These are phyloP conservation scores for Rubus parviflorus DNA, from an alignment of 306 rosid genomes.

Conservation along the genomic window DNA sequence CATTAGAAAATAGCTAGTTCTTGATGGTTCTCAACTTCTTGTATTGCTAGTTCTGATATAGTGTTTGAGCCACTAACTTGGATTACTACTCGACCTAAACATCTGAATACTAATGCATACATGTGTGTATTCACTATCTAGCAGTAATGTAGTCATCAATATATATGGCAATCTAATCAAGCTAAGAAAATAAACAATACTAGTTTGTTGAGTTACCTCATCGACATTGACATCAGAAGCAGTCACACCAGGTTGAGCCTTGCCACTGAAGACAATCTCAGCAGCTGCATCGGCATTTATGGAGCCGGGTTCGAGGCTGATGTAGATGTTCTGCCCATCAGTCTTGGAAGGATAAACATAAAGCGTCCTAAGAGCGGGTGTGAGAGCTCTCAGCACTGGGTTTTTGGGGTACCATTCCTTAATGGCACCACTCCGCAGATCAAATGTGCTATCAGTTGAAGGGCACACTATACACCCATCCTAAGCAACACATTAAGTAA, in stretches of 20 bases:
- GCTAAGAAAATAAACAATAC: background rate
- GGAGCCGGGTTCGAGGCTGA: slow-evolving; percentile 49
- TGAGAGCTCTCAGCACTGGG: slow-evolving; percentile 80
- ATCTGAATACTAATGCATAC: background rate
- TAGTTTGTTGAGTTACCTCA: slow-evolving; percentile 48
- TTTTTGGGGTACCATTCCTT: slow-evolving; percentile 96
- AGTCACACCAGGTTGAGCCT: slow-evolving; percentile 88
- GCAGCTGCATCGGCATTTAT: slow-evolving; percentile 55
- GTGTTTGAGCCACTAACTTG: background rate
- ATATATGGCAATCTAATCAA: background rate
- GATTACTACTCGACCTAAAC: background rate
- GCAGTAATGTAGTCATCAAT: background rate
- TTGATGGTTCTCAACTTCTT: background rate
- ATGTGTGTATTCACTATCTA: background rate
- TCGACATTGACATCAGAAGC: slow-evolving; percentile 84
- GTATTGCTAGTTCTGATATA: background rate
- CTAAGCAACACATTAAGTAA: slow-evolving; percentile 25
- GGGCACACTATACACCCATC: slow-evolving; percentile 96
- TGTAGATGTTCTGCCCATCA: slow-evolving; percentile 75
- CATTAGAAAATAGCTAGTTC: background rate
- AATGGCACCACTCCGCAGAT: slow-evolving; percentile 63
- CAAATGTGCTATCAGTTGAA: slow-evolving; percentile 95
- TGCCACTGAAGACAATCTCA: slow-evolving; percentile 85
- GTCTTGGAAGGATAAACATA: slow-evolving; percentile 70
- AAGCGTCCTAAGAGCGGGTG: slow-evolving; percentile 77